Base-by-base conservation (phyloP, 306 rosid species). In the Ceratonia siliqua region DNA sequence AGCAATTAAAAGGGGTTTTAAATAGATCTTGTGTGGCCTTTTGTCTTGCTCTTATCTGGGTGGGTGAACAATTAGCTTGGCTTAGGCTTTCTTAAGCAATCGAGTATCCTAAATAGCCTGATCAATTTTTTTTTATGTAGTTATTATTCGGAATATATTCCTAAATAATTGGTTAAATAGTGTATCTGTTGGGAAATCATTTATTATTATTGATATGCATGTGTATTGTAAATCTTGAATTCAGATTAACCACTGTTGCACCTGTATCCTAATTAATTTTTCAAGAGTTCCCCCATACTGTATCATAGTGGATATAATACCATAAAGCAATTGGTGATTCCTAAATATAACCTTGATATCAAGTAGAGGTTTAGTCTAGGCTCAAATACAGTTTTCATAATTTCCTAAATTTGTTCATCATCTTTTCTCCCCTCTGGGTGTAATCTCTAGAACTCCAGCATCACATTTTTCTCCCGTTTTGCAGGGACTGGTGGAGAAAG, bases 401-500 rank as follows among this genome's bases (percentile, higher is more conserved):
- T 50, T 21, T 21, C 32, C 22, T 7, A 21, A 53, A 21, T 54
- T 53, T 54, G 59, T 53, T 24, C 59, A 54, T 24, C 59, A 54
- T 24, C 15, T 54, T 24, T 53, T 21, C 9, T 49, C 43, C 8
- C 7, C 55, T 18, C 55, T 49, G 55, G 55, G 10, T 18, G 5
- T 46, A 33, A 18, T 36, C 27, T 13, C 36, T 61, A 17, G 17
- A 15, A 17, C 1, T 33, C 39, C 18, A 59, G 62, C 25, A 4
- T 63, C 57, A 62, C 35, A 62, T 38, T 58, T 69, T 72, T 30
- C 48, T 21, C 4, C 42, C 72, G 77, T 67, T 78, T 68, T 74
- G 74, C 85, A 93, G 98, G 98, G 71, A 86, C 96, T 50, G 89
- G 87, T 74, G 98, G 98, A 61, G 98, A 93, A 85, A 91, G 98